Base-by-base conservation (phyloP, 306 rosid genomes). In the Mimosa pudica region DNA sequence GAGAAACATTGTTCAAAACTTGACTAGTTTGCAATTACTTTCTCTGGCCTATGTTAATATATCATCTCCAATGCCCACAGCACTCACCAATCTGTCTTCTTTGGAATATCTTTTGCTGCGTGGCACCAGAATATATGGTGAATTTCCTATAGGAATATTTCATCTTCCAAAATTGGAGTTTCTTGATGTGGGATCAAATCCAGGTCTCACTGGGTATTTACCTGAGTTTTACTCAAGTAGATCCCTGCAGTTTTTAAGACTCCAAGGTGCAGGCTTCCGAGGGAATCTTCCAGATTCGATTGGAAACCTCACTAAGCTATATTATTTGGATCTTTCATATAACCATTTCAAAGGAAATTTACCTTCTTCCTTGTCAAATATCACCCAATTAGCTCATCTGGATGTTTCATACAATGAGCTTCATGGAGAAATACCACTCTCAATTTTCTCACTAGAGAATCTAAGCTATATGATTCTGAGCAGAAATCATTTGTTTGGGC, bases 361-460 rank as follows among this genome's bases (percentile, higher is more conserved):
- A 7, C 30, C 63, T 57, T 57, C 63, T 57, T 57, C 63, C 33
- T 2, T 57, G 33, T 57, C 33, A 57, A 57, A 57, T 20, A 18
- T 57, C 63, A 57, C 32, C 33, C 63, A 8, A 7, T 57, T 57
- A 57, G 4, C 5, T 7, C 9, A 0, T 6, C 20, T 79, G 48
- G 0, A 62, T 45, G 70, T 82, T 51, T 0, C 0, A 9, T 0
- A 0, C 4, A 82, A 82, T 57, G 42, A 77, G 4, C 75, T 82
- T 16, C 60, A 30, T 0, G 85, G 85, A 13, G 51, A 51, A 41
- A 58, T 83, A 13, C 77, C 79, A 7, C 3, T 5, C 32, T 82
- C 76, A 66, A 17, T 82, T 49, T 82, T 65, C 11, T 45, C n/a
- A 36, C 67, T 78, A 9, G 82, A 38, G 71, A 73, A 66, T 42